Conservation (phyloP, 2,329 filamentous ascomycete species). For the Sporothrix mexicana region DNA sequence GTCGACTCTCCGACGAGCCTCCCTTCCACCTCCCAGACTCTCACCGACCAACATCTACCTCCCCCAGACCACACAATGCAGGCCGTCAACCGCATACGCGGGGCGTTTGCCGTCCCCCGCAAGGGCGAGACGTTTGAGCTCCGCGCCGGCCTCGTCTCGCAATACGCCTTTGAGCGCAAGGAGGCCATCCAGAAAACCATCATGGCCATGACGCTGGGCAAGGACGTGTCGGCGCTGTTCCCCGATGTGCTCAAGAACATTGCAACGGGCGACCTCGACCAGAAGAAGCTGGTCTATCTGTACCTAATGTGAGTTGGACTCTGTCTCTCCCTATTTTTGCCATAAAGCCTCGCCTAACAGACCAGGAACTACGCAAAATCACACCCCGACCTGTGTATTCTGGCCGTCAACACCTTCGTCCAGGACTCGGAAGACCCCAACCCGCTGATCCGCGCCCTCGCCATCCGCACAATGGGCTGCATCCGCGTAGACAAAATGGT, state of each 20-base stretch:
- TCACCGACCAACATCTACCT: neutral
- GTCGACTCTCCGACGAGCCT: constrained; percentile 24
- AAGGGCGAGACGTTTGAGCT: constrained; percentile 99
- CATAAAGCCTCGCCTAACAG: neutral
- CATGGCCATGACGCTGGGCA: constrained; percentile 99
- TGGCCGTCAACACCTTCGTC: constrained; percentile 98
- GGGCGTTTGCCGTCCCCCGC: constrained; percentile 87
- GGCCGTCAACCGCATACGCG: constrained; percentile 93
- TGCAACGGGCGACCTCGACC: constrained; percentile 89
- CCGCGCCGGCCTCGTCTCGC: constrained; percentile 91
- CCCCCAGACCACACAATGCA: constrained; percentile 33
- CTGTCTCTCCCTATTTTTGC: neutral
- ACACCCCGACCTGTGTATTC: constrained; percentile 96
- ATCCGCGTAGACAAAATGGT: constrained; percentile 99
- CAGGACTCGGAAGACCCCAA: constrained; percentile 99
- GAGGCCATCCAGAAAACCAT: constrained; percentile 99
- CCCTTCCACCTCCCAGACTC: neutral
- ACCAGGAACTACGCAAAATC: constrained; percentile 98
- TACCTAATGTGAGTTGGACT: constrained; percentile 80
- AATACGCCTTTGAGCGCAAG: constrained; percentile 99
- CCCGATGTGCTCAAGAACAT: constrained; percentile 99
- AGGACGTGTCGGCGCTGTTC: constrained; percentile 96
- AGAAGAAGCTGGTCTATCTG: constrained; percentile 99
- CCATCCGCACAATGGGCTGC: constrained; percentile 97
- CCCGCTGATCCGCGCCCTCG: constrained; percentile 89